These are phyloP conservation scores for Hortaea werneckii DNA, from an alignment of 2,329 filamentous ascomycete genomes.

Conservation along the genomic window DNA sequence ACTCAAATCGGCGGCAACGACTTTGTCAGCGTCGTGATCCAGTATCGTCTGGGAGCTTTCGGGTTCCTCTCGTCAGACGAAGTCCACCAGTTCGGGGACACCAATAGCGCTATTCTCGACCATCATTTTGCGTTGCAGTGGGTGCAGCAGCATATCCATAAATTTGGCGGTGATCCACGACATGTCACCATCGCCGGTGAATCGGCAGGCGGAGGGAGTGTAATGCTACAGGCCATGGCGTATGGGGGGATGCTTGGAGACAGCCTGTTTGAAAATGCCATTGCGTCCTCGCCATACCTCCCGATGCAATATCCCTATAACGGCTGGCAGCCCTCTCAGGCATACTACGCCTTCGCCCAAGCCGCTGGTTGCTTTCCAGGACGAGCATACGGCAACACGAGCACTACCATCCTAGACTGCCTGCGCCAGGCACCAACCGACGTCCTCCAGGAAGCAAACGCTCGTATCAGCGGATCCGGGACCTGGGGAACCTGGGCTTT, in stretches of 20 bases:
- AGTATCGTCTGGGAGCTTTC: slow-evolving; percentile 42
- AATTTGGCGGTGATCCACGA: slow-evolving; percentile 37
- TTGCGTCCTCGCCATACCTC: slow-evolving; percentile 42
- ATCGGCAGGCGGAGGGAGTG: slow-evolving; percentile 29
- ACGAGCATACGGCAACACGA: background rate
- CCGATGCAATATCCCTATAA: slow-evolving; percentile 45
- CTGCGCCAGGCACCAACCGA: slow-evolving; percentile 27
- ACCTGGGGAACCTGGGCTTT: slow-evolving; percentile 35
- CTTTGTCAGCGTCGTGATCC: slow-evolving; percentile 40
- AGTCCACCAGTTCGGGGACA: slow-evolving; percentile 25
- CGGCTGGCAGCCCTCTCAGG: slow-evolving; percentile 35
- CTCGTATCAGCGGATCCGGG: slow-evolving; percentile 24
- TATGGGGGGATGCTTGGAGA: slow-evolving; percentile 9
- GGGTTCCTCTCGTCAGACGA: slow-evolving; percentile 34
- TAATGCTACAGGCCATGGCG: slow-evolving; percentile 28
- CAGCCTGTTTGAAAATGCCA: slow-evolving; percentile 19
- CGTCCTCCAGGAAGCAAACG: slow-evolving; percentile 30
- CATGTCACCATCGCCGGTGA: slow-evolving; percentile 36
- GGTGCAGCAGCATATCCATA: slow-evolving; percentile 38
- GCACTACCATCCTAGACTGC: slow-evolving; percentile 32
- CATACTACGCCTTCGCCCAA: slow-evolving; percentile 38
- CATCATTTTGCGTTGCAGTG: slow-evolving; percentile 43
- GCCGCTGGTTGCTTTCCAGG: slow-evolving; percentile 30
- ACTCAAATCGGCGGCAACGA: slow-evolving; percentile 39
- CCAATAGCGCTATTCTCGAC: slow-evolving; percentile 36